These are phyloP conservation scores for Mollisiaceae sp. DNA, from an alignment of 2,329 filamentous ascomycete species.

Conservation along the genomic window DNA sequence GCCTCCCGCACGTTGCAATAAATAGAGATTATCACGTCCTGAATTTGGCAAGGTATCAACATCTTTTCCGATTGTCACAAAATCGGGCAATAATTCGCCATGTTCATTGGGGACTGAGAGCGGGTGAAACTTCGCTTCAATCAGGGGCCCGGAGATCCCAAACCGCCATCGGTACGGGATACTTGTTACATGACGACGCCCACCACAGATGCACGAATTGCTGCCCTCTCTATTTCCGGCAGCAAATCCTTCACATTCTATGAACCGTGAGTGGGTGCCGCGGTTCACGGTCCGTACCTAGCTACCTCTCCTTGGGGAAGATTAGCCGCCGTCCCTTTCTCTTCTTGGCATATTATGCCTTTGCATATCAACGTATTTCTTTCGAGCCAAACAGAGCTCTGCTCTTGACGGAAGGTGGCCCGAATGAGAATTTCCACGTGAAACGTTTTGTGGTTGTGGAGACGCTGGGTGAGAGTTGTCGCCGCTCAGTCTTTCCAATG, in stretches of 20 bases:
- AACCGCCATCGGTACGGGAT: slow-evolving; percentile 28
- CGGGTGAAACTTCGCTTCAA: slow-evolving; percentile 36
- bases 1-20: slow-evolving; percentile 21
- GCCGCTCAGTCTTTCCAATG: slow-evolving; percentile 56
- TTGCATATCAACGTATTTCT: slow-evolving; percentile 18
- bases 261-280: slow-evolving; percentile 17
- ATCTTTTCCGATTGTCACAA: slow-evolving; percentile 25
- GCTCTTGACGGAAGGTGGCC: slow-evolving; percentile 14
- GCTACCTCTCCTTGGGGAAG: slow-evolving; percentile 13
- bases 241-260: slow-evolving; percentile 18
- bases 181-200: slow-evolving; percentile 25
- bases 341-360: slow-evolving; percentile 34
- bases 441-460: slow-evolving; percentile 13
- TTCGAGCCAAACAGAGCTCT: background rate
- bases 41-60: slow-evolving; percentile 27
- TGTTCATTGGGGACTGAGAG: slow-evolving; percentile 35
- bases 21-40: slow-evolving; percentile 25
- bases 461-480: slow-evolving; percentile 8
- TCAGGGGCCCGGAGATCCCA: slow-evolving; percentile 27
- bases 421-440: slow-evolving; percentile 3
- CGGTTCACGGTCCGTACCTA: slow-evolving; percentile 30
- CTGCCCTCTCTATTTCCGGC: slow-evolving; percentile 30
- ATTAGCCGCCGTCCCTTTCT: slow-evolving; percentile 18
- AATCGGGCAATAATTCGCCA: slow-evolving; percentile 24
- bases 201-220: slow-evolving; percentile 15